Percentiles rank a stretch among this genome's conserved stretches.
Conservation (phyloP, 2,329 filamentous ascomycete genomes). For the Aspergillus fijiensis region DNA sequence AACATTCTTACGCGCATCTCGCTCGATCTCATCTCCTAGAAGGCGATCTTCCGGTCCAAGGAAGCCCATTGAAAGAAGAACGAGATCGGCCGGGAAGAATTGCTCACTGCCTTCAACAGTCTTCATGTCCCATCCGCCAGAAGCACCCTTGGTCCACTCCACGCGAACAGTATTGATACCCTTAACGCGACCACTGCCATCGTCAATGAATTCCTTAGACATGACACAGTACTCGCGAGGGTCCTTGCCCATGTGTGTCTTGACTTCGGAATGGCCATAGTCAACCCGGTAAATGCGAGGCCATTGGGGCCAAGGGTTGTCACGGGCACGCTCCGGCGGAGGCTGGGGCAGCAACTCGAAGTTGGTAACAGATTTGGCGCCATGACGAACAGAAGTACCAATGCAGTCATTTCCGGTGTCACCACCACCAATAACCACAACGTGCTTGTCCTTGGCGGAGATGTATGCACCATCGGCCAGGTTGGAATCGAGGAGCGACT, state of each 20-base stretch:
- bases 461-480: slow-evolving; percentile 83
- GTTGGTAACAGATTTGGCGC: slow-evolving; percentile 93
- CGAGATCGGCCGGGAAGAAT: slow-evolving; percentile 94
- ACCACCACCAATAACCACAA: slow-evolving; percentile 95
- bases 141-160: slow-evolving; percentile 88
- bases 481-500: slow-evolving; percentile 90
- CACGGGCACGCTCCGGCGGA: slow-evolving; percentile 80
- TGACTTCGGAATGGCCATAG: slow-evolving; percentile 93
- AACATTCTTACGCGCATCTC: slow-evolving; percentile 90
- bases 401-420: slow-evolving; percentile 98
- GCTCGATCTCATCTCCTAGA: slow-evolving; percentile 83
- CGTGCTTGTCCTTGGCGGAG: slow-evolving; percentile 91
- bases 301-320: slow-evolving; percentile 99
- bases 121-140: slow-evolving; percentile 98
- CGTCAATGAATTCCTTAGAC: slow-evolving; percentile 93
- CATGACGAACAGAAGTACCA: slow-evolving; percentile 91
- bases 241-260: slow-evolving; percentile 93
- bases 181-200: slow-evolving; percentile 82
- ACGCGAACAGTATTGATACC: slow-evolving; percentile 95
- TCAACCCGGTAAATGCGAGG: slow-evolving; percentile 97
- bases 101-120: slow-evolving; percentile 89
- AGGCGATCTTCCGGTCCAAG: slow-evolving; percentile 87
- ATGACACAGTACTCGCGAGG: slow-evolving; percentile 97
- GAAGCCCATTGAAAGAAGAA: slow-evolving; percentile 96
- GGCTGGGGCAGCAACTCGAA: slow-evolving; percentile 94